A percentile compares a stretch with the other conserved stretches of the same genome.
Conservation (phyloP, 257 asterid species). For the Solanum ahanhuiri region DNA sequence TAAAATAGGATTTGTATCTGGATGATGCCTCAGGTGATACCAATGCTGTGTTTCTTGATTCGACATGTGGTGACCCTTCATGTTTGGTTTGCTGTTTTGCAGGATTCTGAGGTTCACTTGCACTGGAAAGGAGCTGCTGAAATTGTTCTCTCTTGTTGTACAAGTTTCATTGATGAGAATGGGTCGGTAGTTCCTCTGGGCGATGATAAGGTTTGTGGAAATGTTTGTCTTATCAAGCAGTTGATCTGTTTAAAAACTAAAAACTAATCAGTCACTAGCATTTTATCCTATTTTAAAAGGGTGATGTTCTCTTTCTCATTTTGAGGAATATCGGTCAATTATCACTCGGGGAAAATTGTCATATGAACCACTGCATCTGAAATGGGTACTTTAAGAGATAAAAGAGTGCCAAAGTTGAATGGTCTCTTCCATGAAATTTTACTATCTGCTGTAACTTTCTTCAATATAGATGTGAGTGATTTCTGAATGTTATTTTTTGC, state of each 20-base stretch:
- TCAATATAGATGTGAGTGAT: background rate
- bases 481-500: background rate
- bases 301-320: background rate
- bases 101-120: slow-evolving; percentile 61
- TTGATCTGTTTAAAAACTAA: background rate
- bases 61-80: background rate
- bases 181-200: slow-evolving; percentile 46
- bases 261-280: background rate
- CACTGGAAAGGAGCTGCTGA: slow-evolving; percentile 99
- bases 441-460: background rate
- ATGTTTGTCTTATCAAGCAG: background rate
- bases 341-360: background rate
- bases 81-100: slow-evolving; percentile 13
- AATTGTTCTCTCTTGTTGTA: slow-evolving; percentile 67
- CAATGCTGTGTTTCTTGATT: background rate
- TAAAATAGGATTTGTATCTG: background rate
- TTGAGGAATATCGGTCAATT: background rate
- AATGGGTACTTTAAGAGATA: background rate
- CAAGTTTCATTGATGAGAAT: slow-evolving; percentile 56
- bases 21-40: background rate
- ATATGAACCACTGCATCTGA: background rate
- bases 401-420: background rate
- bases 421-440: background rate
- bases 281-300: background rate
- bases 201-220: slow-evolving; percentile 52